Evolutionary conservation across 805 yeast genomes (phyloP).

Genomic region (Clavispora asparagi): DNA sequence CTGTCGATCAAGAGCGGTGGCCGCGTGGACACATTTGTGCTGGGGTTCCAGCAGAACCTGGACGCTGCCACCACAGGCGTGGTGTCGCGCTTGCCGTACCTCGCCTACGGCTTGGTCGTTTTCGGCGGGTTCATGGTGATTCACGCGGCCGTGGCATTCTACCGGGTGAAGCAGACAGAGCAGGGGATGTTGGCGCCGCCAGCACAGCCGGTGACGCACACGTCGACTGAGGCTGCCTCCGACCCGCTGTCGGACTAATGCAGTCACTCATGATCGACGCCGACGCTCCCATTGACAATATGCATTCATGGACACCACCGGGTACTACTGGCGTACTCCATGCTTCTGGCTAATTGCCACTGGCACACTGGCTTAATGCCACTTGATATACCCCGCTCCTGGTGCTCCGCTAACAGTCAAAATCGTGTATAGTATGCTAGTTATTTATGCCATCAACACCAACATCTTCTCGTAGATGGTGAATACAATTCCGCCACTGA

Average conservation of each 20-base stretch:
- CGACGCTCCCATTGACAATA: too few species aligned
- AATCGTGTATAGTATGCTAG: too few species aligned
- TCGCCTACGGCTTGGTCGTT: conserved; percentile 60
- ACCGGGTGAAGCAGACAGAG: conserved; percentile 75
- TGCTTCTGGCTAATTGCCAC: too few species aligned
- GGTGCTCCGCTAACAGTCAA: too few species aligned
- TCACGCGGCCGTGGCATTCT: conserved; percentile 68
- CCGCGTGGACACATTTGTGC: conserved; percentile 23
- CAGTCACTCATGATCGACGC: too few species aligned
- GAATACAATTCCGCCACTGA: conserved; percentile 96
- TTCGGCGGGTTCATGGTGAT: conserved; percentile 63
- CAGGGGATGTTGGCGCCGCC: conserved; percentile 48
- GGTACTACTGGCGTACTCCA: background rate
- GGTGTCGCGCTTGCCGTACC: conserved; percentile 36
- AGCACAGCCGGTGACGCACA: conserved; percentile 9
- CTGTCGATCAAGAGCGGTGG: conserved; percentile 22
- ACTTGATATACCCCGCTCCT: too few species aligned
- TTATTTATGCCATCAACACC: conserved; percentile 36
- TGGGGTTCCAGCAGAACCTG: conserved; percentile 30
- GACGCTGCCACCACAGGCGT: conserved; percentile 4
- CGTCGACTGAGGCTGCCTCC: conserved; percentile 7
- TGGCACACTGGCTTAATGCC: background rate
- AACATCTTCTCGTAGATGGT: conserved; percentile 92
- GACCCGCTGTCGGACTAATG: too few species aligned
- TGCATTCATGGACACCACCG: background rate